Evolutionary conservation across 108 stramenopile genomes (phyloP), one percentile per base, ranked within the genome.

Genomic region (Parmales sp.): DNA sequence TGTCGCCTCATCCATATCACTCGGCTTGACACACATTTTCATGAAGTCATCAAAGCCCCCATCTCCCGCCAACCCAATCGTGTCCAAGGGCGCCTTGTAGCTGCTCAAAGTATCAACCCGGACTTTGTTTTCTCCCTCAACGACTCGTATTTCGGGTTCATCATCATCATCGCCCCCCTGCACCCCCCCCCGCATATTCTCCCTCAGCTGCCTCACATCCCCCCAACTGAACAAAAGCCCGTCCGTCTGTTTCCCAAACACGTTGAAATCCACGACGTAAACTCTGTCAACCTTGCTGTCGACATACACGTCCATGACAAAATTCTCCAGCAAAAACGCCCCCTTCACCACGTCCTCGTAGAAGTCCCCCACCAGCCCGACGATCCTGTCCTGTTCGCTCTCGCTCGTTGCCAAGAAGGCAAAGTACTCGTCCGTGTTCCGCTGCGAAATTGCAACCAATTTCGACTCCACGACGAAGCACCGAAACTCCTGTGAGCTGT

Each of bases 221-320:
- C 71, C 44, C 90, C 93, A 90, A 19, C 78, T 76, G 76, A 87
- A 94, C 51, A 94, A 65, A 16, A 90, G 74, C 1, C 85, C 43
- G 73, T 90, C 90, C 9, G 90, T 91, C 23, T 78, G 75, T 1
- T 16, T 29, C n/a, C 82, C 78, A 86, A 86, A 91, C 0, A 82
- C 72, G 79, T 92, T 92, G 72, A 94, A 91, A 79, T 94, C 93
- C 13, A 94, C 39, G 7, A 94, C 49, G 88, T 88, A 94, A 8
- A 85, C 82, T 3, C 84, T 77, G 63, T 88, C 80, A n/a, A n/a
- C 36, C 18, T 86, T 83, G 51, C 80, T 84, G 54, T 91, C 90
- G 7, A 94, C 45, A 68, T 91, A 94, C 7, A 88, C 71, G 69
- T 94, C 93, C 16, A 90, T 51, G 0, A 82, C 78, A 69, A 89